Evolutionary conservation across 345 rosid species (phyloP), one percentile per base, ranked within the genome.

Genomic region (Mallotus nudiflorus): DNA sequence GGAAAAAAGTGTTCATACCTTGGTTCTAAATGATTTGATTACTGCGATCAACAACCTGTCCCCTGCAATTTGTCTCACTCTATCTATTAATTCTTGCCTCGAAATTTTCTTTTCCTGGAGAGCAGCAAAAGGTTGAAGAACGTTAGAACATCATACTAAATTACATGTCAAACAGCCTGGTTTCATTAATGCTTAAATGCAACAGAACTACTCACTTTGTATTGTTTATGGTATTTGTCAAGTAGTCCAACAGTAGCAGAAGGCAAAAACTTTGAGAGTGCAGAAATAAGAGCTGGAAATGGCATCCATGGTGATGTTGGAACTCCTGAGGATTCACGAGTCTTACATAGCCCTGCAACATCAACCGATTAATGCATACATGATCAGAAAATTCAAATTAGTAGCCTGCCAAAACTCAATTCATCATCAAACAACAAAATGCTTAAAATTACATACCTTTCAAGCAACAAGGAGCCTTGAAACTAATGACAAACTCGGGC

Each of bases 261-360:
- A 57, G 90, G 71, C 69, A 95, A 64, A 60, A 82, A 82, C 81
- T 86, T 81, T 0, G 93, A 85, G 6, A 95, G 83, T 37, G 82
- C 81, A 13, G 89, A 75, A 54, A 95, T 84, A 44, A 87, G 80
- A 61, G 78, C 77, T 42, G 92, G 83, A 75, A 91, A 87, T 6
- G 91, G 83, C 85, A 94, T 84, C 93, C 95, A 91, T 10, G 97
- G 97, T 1, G 92, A 90, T 71, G 77, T 87, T 52, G 87, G 83
- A 45, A 35, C 73, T 70, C 77, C 81, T 59, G 62, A n/a, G 2
- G 75, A 39, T 19, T 76, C 84, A 55, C 68, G 73, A 63, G 28
- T 58, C 61, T 50, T 66, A 24, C 68, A 20, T 9, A 73, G 74
- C 5, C 84, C 88, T 87, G 72, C 48, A 51, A 20, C 45, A 61